phyloP scores from a whole-genome alignment of 768 basidiomycete species.

The Mycena galericulata region DNA sequence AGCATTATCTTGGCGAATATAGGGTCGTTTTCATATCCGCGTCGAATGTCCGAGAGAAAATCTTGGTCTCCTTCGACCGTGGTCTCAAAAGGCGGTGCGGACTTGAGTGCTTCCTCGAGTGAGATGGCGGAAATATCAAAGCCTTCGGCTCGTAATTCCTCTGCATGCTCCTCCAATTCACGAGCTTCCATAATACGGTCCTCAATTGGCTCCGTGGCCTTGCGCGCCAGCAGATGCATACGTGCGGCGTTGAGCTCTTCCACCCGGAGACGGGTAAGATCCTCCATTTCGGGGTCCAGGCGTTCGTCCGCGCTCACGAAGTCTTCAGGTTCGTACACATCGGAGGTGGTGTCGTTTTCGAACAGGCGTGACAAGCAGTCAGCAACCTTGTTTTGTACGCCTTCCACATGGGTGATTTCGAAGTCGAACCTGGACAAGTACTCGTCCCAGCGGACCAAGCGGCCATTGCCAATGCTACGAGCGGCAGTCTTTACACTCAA shows the following conservation, averaged over 20 bases:
- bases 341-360: conserved; percentile 24
- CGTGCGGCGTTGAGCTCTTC: neutral
- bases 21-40: neutral
- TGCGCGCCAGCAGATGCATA: neutral
- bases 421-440: conserved; percentile 43
- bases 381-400: conserved; percentile 41
- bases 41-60: neutral
- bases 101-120: neutral
- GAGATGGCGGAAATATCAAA: neutral
- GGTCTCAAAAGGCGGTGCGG: neutral
- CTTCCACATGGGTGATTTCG: conserved; percentile 40
- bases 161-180: neutral
- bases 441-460: conserved; percentile 42
- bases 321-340: conserved; percentile 9
- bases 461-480: neutral
- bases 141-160: neutral
- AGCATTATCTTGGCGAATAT: neutral
- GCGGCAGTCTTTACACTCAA: neutral
- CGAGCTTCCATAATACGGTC: neutral
- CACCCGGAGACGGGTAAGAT: neutral
- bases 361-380: conserved; percentile 46
- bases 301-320: conserved; percentile 36
- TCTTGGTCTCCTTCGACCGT: neutral
- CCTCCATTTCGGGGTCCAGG: conserved; percentile 35
- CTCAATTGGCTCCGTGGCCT: neutral